phyloP scores from a whole-genome alignment of 2,329 filamentous ascomycete genomes.

The Trichoderma sp. region DNA sequence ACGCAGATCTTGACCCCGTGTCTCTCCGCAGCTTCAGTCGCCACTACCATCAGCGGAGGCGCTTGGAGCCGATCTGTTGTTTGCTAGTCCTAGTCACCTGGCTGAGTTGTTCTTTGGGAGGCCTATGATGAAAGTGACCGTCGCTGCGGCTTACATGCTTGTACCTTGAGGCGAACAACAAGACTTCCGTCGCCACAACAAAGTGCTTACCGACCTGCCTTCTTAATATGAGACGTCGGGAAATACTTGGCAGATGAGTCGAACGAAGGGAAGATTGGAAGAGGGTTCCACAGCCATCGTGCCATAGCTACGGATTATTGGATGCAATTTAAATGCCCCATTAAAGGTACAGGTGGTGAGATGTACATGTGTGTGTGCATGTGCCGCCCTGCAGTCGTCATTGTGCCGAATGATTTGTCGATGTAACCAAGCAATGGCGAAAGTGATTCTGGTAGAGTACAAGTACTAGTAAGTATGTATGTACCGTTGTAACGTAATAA shows the following conservation, averaged over 20 bases:
- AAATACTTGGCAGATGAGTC: neutral
- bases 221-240: neutral
- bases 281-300: neutral
- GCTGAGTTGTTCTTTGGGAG: too few relatives aligned
- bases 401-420: conserved; percentile 4
- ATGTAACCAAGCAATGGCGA: neutral
- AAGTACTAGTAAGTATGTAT: neutral
- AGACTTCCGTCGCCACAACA: neutral
- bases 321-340: conserved; percentile 17
- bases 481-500: neutral
- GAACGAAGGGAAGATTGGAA: neutral
- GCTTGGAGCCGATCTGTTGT: too few relatives aligned
- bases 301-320: conserved; percentile 3
- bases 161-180: neutral
- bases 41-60: neutral
- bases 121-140: too few relatives aligned
- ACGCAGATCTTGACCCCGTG: conserved; percentile 3
- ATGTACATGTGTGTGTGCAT: conserved; percentile 1
- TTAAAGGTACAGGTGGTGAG: conserved; percentile 10
- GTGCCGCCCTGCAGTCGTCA: conserved; percentile 15
- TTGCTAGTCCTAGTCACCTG: neutral
- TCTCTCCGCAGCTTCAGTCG: conserved; percentile 9
- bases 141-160: neutral
- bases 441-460: neutral
- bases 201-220: neutral